Conservation (phyloP, 192 early-diverging fungal genomes). For the Backusella tuberculispora region DNA sequence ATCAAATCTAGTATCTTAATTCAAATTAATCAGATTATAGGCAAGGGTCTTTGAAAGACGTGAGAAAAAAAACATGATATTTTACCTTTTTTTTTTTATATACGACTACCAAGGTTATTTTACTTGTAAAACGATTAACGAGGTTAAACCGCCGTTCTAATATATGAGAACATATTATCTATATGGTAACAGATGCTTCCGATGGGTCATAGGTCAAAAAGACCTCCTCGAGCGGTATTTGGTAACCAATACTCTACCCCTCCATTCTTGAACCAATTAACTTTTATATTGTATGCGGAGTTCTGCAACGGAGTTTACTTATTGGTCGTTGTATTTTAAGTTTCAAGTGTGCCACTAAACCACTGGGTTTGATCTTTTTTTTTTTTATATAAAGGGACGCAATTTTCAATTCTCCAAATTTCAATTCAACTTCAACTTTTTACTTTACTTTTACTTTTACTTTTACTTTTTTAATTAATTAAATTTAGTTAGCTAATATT, state of each 20-base stretch:
- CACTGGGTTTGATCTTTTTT: neutral
- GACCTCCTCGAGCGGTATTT: slow-evolving; percentile 13
- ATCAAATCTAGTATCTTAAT: slow-evolving; percentile 9
- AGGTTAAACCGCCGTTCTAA: slow-evolving; percentile 5
- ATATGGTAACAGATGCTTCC: slow-evolving; percentile 11
- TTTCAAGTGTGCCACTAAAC: neutral
- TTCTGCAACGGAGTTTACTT: neutral
- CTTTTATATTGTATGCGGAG: neutral
- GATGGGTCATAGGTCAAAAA: slow-evolving; percentile 23
- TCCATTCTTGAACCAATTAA: slow-evolving; percentile 4
- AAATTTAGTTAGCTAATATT: neutral
- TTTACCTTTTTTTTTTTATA: neutral
- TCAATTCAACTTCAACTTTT: slow-evolving; percentile 11
- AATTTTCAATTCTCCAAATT: slow-evolving; percentile 1
- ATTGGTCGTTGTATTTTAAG: neutral
- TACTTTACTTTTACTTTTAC: neutral
- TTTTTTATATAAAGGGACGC: slow-evolving; percentile 24
- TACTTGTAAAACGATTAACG: neutral
- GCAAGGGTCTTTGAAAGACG: slow-evolving; percentile 1
- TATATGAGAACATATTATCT: slow-evolving; percentile 13
- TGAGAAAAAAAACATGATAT: slow-evolving; percentile 8
- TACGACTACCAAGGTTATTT: neutral
- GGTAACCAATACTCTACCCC: slow-evolving; percentile 17
- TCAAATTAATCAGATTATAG: neutral
- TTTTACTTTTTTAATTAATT: neutral